Conservation (phyloP, 2,329 filamentous ascomycete species). For the Trichoderma semiorbis region DNA sequence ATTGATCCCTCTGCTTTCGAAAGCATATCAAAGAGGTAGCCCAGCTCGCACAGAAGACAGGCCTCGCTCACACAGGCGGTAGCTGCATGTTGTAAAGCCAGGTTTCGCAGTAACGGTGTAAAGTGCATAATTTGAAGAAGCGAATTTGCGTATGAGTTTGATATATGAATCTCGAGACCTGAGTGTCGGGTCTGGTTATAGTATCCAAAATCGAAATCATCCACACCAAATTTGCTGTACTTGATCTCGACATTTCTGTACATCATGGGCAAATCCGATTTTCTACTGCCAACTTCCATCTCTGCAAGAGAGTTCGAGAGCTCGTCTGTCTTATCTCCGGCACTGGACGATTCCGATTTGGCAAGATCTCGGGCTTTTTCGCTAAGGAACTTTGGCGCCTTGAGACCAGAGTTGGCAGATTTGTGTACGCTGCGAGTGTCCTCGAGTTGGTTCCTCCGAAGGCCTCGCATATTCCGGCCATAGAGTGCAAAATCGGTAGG, state of each 20-base stretch:
- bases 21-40: conserved; percentile 96
- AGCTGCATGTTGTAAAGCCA: conserved; percentile 84
- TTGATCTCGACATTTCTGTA: conserved; percentile 97
- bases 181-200: conserved; percentile 94
- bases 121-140: conserved; percentile 89
- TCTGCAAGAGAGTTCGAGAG: conserved; percentile 63
- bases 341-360: conserved; percentile 41
- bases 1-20: conserved; percentile 92
- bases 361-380: conserved; percentile 76
- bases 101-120: conserved; percentile 80
- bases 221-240: conserved; percentile 98
- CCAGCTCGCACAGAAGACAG: conserved; percentile 89
- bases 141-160: conserved; percentile 93
- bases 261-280: conserved; percentile 79
- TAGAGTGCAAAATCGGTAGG: conserved; percentile 72
- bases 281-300: conserved; percentile 67
- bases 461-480: conserved; percentile 70
- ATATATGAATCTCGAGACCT: conserved; percentile 91
- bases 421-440: conserved; percentile 65
- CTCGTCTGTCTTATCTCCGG: conserved; percentile 50
- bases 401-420: conserved; percentile 56
- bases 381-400: conserved; percentile 87
- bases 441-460: conserved; percentile 77
- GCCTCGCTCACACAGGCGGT: conserved; percentile 77
- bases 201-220: conserved; percentile 95